Conservation (phyloP, 257 asterid genomes). For the Mitragyna speciosa region DNA sequence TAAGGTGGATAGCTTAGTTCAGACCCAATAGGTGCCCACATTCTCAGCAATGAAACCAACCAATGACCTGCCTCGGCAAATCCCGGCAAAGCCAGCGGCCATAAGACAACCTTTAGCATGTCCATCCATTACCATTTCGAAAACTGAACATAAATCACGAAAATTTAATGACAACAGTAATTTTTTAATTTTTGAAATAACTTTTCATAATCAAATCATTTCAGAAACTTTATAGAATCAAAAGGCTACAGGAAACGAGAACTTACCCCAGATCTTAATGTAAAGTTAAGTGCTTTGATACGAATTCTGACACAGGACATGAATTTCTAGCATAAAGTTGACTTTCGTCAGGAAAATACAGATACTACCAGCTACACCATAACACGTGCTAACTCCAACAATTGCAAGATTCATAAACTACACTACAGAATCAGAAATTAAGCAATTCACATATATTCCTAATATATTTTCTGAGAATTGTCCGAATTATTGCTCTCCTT, state of each 20-base stretch:
- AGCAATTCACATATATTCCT: background rate
- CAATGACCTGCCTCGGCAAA: background rate
- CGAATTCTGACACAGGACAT: background rate
- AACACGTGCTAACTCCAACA: no score
- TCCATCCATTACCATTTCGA: no score
- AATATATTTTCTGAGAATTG: background rate
- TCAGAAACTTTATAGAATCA: background rate
- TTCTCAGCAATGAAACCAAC: no score
- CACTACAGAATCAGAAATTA: background rate
- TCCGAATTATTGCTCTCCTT: background rate
- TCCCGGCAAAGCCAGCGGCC: no score
- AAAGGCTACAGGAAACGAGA: background rate
- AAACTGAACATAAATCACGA: background rate
- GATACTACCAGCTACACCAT: background rate
- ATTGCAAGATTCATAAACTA: background rate
- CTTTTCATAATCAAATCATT: background rate
- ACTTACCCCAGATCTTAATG: background rate
- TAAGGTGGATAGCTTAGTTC: background rate
- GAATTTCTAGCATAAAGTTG: background rate
- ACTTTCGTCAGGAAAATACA: constrained; percentile 1
- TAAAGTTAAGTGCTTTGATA: background rate
- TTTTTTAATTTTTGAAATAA: background rate
- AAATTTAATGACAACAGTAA: background rate
- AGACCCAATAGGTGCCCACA: background rate
- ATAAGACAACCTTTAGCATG: no score